Percentiles rank a stretch among this genome's conserved stretches.
These are phyloP conservation scores for Podospora conica DNA, from an alignment of 495 filamentous ascomycete genomes.

Conservation along the genomic window DNA sequence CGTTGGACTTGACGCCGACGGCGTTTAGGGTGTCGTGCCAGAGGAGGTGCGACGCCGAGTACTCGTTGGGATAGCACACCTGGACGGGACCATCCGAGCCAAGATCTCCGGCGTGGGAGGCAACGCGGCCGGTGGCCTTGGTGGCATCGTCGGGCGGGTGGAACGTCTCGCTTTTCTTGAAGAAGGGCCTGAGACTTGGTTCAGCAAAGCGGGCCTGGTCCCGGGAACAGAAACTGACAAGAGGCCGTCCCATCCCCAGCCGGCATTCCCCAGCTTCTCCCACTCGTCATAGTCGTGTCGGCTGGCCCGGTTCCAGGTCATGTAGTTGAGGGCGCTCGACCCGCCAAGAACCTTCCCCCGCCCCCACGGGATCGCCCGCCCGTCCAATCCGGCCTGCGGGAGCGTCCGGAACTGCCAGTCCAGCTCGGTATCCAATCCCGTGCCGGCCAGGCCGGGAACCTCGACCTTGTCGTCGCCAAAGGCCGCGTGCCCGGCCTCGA, in stretches of 20 bases:
- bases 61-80: constrained; percentile 39
- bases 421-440: constrained; percentile 38
- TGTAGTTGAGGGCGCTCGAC: constrained; percentile 35
- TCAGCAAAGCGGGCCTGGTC: background rate
- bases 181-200: constrained; percentile 32
- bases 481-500: constrained; percentile 47
- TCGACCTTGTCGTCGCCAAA: constrained; percentile 41
- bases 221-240: constrained; percentile 26
- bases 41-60: constrained; percentile 37
- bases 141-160: constrained; percentile 32
- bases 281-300: constrained; percentile 53
- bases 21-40: constrained; percentile 45
- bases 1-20: constrained; percentile 36
- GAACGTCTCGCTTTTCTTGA: constrained; percentile 45
- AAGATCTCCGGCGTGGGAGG: constrained; percentile 27
- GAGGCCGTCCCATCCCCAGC: constrained; percentile 54
- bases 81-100: constrained; percentile 41
- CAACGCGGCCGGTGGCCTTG: constrained; percentile 24
- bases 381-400: constrained; percentile 38
- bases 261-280: constrained; percentile 47
- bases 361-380: constrained; percentile 30
- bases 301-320: constrained; percentile 52
- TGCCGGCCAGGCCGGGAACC: constrained; percentile 31
- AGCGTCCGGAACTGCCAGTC: constrained; percentile 50
- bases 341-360: constrained; percentile 50